Conservation (phyloP, 177 flowering plant genomes). For the Vitis hybrid region DNA sequence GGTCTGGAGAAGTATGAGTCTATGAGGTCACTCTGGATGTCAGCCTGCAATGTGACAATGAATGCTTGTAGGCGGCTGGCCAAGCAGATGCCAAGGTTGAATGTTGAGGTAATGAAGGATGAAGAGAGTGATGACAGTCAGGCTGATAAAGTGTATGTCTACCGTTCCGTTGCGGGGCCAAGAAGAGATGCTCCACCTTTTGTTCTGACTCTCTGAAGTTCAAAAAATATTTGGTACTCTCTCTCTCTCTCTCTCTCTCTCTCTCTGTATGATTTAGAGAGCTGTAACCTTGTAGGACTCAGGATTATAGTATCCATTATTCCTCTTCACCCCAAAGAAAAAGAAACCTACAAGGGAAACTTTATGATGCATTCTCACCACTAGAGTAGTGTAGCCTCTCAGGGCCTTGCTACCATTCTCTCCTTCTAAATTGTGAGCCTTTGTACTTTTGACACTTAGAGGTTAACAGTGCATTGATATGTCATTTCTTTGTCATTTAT, state of each 20-base stretch:
- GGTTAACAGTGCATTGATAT: too few relatives aligned
- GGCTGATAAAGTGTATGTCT: conserved; percentile 62
- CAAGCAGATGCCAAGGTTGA: conserved; percentile 52
- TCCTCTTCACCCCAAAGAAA: too few relatives aligned
- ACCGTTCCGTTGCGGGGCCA: conserved; percentile 65
- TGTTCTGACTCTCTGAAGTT: conserved; percentile 53
- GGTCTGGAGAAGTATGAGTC: conserved; percentile 59
- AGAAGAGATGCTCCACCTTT: conserved; percentile 65
- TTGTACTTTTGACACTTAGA: too few relatives aligned
- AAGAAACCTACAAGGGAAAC: too few relatives aligned
- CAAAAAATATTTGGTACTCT: conserved; percentile 12
- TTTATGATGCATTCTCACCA: too few relatives aligned
- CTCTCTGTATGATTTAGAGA: neutral
- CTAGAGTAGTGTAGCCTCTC: too few relatives aligned
- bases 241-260: conserved; percentile 21
- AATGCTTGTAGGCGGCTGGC: conserved; percentile 51
- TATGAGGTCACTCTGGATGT: conserved; percentile 82
- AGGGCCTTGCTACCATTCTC: too few relatives aligned
- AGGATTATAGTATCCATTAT: too few relatives aligned
- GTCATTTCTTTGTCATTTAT: too few relatives aligned
- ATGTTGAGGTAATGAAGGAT: conserved; percentile 73
- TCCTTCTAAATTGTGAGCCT: too few relatives aligned
- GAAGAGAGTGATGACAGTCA: conserved; percentile 40
- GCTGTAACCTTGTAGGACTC: too few relatives aligned
- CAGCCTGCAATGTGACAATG: conserved; percentile 61